Evolutionary conservation across 2,329 filamentous ascomycete genomes (phyloP).

Genomic region (Fusarium marasasianum): DNA sequence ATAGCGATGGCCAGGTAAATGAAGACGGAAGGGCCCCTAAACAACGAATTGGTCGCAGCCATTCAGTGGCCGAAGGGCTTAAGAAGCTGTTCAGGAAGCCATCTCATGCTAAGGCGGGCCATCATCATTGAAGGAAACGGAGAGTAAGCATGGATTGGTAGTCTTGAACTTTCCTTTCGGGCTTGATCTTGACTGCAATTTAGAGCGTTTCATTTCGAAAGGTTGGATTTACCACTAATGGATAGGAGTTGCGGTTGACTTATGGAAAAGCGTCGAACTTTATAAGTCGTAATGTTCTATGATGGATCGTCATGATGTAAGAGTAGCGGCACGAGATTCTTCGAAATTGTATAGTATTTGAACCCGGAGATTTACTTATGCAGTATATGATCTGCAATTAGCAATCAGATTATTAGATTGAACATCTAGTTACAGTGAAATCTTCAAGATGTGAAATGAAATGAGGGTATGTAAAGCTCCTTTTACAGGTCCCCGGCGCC

Average conservation of each 20-base stretch:
- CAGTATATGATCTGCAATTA: not conserved
- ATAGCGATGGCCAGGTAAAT: not conserved
- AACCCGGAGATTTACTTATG: no score
- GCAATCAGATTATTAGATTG: not conserved
- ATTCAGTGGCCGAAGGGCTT: constrained; percentile 50
- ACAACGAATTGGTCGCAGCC: constrained; percentile 41
- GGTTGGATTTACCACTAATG: not conserved
- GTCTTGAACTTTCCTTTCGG: not conserved
- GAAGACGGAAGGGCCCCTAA: constrained; percentile 10
- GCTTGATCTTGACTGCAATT: not conserved
- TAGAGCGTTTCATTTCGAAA: not conserved
- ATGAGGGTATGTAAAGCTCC: not conserved
- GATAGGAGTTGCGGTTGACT: not conserved
- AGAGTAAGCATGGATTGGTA: not conserved
- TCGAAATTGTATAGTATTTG: not conserved
- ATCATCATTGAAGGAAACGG: not conserved
- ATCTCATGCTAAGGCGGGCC: constrained; percentile 8
- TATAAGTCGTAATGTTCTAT: not conserved
- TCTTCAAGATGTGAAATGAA: not conserved
- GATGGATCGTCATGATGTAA: constrained; percentile 1
- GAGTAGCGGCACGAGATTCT: not conserved
- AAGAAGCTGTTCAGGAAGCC: constrained; percentile 53
- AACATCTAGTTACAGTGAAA: not conserved
- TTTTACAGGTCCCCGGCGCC: not conserved
- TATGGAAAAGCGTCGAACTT: constrained; percentile 4